Conservation (phyloP, 805 yeast genomes). For the Maudiozyma pseudohumilis region DNA sequence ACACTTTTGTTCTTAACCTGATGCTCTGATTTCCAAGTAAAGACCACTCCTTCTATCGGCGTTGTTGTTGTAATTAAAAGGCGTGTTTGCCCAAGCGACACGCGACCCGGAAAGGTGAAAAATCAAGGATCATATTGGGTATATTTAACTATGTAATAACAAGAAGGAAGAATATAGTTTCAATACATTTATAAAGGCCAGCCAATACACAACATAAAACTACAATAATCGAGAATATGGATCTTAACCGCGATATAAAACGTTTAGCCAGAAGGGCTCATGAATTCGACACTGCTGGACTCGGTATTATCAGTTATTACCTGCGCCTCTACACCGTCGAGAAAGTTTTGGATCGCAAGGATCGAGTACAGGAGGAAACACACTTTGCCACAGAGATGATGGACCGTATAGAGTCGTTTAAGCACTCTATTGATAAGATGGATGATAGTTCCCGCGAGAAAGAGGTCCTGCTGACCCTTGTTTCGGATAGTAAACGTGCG, state of each 20-base stretch:
- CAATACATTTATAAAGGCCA: no score
- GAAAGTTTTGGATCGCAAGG: constrained; percentile 52
- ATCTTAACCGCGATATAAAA: neutral
- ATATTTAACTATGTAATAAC: no score
- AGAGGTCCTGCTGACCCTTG: constrained; percentile 31
- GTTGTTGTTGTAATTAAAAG: no score
- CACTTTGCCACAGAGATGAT: constrained; percentile 49
- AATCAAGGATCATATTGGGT: no score
- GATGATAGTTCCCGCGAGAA: constrained; percentile 19
- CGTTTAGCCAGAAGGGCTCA: constrained; percentile 15
- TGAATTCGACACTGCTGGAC: constrained; percentile 20
- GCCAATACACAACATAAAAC: no score
- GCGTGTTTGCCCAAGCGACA: no score
- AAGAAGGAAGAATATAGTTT: no score
- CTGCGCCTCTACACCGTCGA: constrained; percentile 57
- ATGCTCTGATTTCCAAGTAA: no score
- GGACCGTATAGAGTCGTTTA: constrained; percentile 59
- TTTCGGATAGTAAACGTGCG: constrained; percentile 52
- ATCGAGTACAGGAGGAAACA: constrained; percentile 48
- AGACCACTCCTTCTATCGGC: no score
- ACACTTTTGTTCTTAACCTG: no score
- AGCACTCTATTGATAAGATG: constrained; percentile 26
- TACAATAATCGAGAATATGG: no score
- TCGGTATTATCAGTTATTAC: constrained; percentile 25
- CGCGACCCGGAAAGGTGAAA: no score